A percentile compares a stretch with the other conserved stretches of the same genome.
phyloP scores from a whole-genome alignment of 495 filamentous ascomycete genomes.

The Trichocladium antarcticum region DNA sequence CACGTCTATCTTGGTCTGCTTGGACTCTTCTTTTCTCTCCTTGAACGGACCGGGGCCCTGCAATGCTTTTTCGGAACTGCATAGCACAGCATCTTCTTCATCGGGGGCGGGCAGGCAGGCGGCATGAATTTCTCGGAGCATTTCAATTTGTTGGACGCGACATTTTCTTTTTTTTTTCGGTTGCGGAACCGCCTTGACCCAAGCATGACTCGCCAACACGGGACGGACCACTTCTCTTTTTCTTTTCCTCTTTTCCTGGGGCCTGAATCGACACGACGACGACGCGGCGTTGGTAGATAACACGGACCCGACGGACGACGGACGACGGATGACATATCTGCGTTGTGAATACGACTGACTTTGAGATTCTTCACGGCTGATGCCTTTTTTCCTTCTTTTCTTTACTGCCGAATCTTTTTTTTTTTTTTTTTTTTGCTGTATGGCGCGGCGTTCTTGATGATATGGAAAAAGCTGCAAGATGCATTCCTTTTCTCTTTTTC shows the following conservation, averaged over 20 bases:
- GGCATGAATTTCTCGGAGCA: neutral
- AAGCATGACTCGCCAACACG: too few relatives aligned
- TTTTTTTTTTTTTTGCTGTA: neutral
- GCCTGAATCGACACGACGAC: too few relatives aligned
- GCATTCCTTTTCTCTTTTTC: conserved; percentile 1
- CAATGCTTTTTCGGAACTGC: neutral
- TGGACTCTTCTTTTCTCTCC: neutral
- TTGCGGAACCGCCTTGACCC: too few relatives aligned
- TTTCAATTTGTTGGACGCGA: neutral
- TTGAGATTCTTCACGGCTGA: neutral
- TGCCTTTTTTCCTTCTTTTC: neutral
- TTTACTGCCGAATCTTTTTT: neutral
- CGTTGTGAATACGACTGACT: neutral
- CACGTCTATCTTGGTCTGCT: neutral
- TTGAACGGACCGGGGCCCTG: neutral
- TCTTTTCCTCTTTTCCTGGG: neutral
- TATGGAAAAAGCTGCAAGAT: neutral
- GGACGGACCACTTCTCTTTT: neutral
- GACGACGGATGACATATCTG: neutral
- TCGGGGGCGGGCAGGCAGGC: too few relatives aligned
- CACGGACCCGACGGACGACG: neutral
- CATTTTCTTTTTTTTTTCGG: neutral
- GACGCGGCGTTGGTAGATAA: neutral
- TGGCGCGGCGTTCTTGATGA: conserved; percentile 9
- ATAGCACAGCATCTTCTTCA: neutral